Conservation (phyloP, 1,139 yeast species). For the Zygosaccharomyces pseudobailii region DNA sequence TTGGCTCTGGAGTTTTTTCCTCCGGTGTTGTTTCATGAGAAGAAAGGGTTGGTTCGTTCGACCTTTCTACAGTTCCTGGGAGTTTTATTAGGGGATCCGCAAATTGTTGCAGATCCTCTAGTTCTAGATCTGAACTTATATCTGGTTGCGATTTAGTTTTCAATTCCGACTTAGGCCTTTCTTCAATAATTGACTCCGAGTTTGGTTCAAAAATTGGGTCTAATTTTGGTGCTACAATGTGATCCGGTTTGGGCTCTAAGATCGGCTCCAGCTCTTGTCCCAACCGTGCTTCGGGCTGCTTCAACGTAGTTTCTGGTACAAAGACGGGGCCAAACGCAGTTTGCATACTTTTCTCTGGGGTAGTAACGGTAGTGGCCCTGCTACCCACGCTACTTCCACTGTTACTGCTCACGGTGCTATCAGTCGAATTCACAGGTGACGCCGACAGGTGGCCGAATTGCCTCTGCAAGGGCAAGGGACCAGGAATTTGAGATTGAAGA, state of each 20-base stretch:
- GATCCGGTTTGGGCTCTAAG: neutral
- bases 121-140: neutral
- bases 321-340: neutral
- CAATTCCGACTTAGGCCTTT: neutral
- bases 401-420: neutral
- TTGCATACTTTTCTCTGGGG: neutral
- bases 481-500: neutral
- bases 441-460: neutral
- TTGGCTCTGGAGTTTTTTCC: neutral
- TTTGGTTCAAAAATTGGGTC: neutral
- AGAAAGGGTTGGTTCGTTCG: neutral
- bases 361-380: conserved; percentile 1
- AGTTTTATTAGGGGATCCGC: neutral
- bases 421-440: neutral
- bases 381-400: conserved; percentile 1
- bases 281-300: neutral
- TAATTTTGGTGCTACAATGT: neutral
- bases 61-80: neutral
- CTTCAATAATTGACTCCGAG: neutral
- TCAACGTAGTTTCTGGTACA: neutral
- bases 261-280: neutral
- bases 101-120: neutral
- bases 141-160: neutral
- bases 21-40: neutral
- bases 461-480: neutral